Evolutionary conservation across 2,329 filamentous ascomycete genomes (phyloP).

Genomic region (Nemania diffusa): DNA sequence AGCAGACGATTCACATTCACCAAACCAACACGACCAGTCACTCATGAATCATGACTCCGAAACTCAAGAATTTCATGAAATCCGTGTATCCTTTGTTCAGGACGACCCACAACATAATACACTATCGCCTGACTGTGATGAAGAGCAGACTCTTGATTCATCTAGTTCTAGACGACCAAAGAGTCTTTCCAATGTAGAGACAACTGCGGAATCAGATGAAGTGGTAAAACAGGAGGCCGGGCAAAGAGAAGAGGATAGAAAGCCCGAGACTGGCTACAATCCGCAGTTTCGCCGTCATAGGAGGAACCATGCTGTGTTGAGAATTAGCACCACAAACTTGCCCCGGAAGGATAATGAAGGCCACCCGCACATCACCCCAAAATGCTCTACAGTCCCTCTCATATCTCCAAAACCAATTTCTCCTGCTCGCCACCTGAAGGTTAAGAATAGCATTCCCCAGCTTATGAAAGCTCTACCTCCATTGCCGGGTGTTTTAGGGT

Average conservation of each 20-base stretch:
- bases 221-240: slow-evolving; percentile 3
- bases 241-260: slow-evolving; percentile 7
- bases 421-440: slow-evolving; percentile 55
- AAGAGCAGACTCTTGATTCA: not conserved
- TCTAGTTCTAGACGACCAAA: not conserved
- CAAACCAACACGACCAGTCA: not conserved
- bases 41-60: not conserved
- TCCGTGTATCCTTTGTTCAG: not conserved
- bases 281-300: slow-evolving; percentile 42
- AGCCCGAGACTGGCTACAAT: slow-evolving; percentile 9
- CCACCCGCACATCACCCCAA: slow-evolving; percentile 44
- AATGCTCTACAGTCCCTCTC: slow-evolving; percentile 50
- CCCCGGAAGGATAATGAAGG: slow-evolving; percentile 43
- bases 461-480: slow-evolving; percentile 64
- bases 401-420: slow-evolving; percentile 62
- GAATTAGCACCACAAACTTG: slow-evolving; percentile 44
- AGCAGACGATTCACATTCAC: slow-evolving; percentile 5
- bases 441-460: slow-evolving; percentile 61
- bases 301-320: slow-evolving; percentile 44
- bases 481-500: slow-evolving; percentile 51
- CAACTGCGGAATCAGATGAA: not conserved
- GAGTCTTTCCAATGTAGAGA: not conserved
- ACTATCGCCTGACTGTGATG: not conserved
- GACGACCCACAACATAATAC: not conserved
- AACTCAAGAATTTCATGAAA: not conserved